phyloP scores from a whole-genome alignment of 2,329 filamentous ascomycete genomes.

The Curvularia hawaiiensis region DNA sequence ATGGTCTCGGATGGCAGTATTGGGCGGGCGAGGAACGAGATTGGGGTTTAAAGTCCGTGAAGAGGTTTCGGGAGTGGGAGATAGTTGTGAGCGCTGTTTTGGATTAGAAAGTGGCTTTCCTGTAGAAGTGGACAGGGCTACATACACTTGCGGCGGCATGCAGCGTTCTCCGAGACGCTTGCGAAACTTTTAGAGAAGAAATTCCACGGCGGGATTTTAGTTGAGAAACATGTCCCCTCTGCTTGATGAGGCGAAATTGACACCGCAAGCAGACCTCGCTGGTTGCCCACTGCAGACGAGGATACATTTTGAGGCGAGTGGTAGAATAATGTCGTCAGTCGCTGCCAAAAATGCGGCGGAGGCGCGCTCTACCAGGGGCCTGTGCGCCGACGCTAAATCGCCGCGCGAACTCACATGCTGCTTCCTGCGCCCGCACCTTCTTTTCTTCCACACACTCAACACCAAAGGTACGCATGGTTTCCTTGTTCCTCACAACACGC shows the following conservation, averaged over 20 bases:
- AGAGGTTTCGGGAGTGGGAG: conserved; percentile 8
- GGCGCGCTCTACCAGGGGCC: conserved; percentile 22
- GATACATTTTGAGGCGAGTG: conserved; percentile 21
- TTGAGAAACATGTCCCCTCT: conserved; percentile 8
- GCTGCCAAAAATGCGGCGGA: conserved; percentile 13
- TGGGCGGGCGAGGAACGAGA: conserved; percentile 19
- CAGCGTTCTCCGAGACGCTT: conserved; percentile 25
- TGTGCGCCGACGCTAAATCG: conserved; percentile 23
- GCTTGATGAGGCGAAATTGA: conserved; percentile 28
- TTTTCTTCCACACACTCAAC: conserved; percentile 17
- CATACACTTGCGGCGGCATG: conserved; percentile 31
- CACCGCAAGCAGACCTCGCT: conserved; percentile 33
- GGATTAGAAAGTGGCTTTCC: conserved; percentile 13
- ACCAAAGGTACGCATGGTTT: conserved; percentile 25
- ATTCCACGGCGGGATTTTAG: conserved; percentile 7
- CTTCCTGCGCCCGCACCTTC: conserved; percentile 13
- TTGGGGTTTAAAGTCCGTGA: conserved; percentile 18
- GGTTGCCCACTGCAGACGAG: conserved; percentile 18
- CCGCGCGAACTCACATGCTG: conserved; percentile 27
- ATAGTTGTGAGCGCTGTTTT: conserved; percentile 22
- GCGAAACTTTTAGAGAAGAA: conserved; percentile 15
- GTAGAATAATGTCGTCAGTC: conserved; percentile 17
- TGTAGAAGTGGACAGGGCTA: background rate
- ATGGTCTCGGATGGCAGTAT: conserved; percentile 34
- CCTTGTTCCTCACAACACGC: background rate